Base-by-base conservation (phyloP, 1,139 yeast species). In the Candida smagusa region DNA sequence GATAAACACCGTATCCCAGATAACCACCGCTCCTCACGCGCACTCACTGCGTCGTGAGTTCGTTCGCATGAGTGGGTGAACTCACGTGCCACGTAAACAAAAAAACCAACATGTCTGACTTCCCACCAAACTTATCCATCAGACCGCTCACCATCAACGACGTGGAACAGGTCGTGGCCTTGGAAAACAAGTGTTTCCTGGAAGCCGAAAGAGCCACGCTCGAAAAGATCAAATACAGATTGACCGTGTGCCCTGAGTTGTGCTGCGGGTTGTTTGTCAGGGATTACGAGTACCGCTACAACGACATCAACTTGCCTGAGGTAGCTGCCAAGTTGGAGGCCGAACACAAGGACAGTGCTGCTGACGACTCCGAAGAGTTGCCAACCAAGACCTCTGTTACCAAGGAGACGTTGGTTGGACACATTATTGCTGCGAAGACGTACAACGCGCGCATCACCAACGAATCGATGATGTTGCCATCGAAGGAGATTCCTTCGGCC, bases 181-280 rank as follows among this genome's bases (percentile, higher is more conserved):
- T 89, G 33, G 97, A 90, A 59, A 56, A 61, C n/a, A 61, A 65
- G 37, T 89, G 94, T 9, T 89, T 88, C 30, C 22, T 61, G 40
- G 79, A 74, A 28, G 56, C 65, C 8, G 90, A 82, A 55, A 76
- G 95, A 42, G 83, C 88, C 37, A 59, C 87, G 6, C 58, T 56
- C 21, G 88, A 81, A 40, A 81, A 77, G 50, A 64, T 86, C 42
- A 64, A 65, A 46, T 90, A 86, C 64, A 73, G 97, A 50, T 69
- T 92, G 47, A 73, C 75, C 2, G 79, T 71, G 3, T 89, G 97
- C 58, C 97, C 97, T 8, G 98, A 92, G 59, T 74, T 92, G 44
- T 81, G 94, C 48, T 79, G 90, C 4, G 97, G 97, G 2, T 71
- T 92, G 42, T 90, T 90, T 53, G 70, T 85, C 36, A 75, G 97